Base-by-base conservation (phyloP, 2,329 filamentous ascomycete genomes). In the Colletotrichum tropicicola region DNA sequence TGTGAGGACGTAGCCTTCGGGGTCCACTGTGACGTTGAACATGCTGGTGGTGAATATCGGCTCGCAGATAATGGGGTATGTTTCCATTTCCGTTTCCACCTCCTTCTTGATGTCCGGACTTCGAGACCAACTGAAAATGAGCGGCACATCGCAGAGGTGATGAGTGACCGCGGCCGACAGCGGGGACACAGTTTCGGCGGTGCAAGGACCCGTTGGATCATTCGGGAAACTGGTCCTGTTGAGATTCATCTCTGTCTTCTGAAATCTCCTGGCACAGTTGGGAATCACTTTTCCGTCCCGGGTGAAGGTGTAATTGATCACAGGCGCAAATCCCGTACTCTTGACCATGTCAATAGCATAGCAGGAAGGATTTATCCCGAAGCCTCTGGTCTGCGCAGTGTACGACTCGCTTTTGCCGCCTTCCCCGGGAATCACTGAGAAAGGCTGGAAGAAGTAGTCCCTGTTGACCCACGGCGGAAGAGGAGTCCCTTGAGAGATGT, bases 381-480 rank as follows among this genome's bases (percentile, higher is more conserved):
- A 78, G 0, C 77, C 77, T 5, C 71, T 67, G 0, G 74, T 75
- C 0, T 15, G 9, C 0, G 73, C 27, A 8, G 12, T 71, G 35
- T 68, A 71, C 1, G 25, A 21, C 10, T 67, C 55, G 3, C 28
- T 30, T 1, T 32, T 8, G 2, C 9, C 17, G 1, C 2, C 15
- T 2, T 30, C 8, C 3, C 19, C n/a, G 2, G 39, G n/a, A 5
- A 23, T 4, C 6, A 6, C 7, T 0, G 17, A n/a, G 39, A 85
- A 79, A 0, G 85, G 83, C 0, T 87, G 62, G 45, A 88, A 89
- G 9, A 79, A 83, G 12, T 77, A 79, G 0, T 77, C 68, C 0
- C 72, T 25, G 1, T 84, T 79, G 0, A 82, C 77, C 87, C 87
- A 89, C 0, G 84, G 69, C 0, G 85, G 82, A 0, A 89, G 71